Evolutionary conservation across 495 filamentous ascomycete genomes (phyloP).

Genomic region (Xylaria cubensis): DNA sequence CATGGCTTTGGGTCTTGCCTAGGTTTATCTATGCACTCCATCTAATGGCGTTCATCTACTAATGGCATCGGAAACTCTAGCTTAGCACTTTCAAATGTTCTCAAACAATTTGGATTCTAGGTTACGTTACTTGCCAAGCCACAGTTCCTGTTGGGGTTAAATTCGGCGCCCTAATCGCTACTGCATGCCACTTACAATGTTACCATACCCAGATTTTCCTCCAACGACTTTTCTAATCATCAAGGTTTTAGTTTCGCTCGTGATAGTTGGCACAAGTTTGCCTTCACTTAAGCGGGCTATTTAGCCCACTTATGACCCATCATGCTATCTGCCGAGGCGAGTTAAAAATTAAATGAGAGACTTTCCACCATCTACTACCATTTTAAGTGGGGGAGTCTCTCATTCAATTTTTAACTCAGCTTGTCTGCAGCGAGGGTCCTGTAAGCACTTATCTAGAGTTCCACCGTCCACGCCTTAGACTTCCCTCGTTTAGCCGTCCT

Average conservation of each 20-base stretch:
- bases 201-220: neutral
- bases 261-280: neutral
- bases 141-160: neutral
- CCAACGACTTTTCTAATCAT: neutral
- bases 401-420: too few relatives aligned
- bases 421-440: neutral
- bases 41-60: neutral
- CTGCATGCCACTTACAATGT: neutral
- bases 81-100: neutral
- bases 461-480: neutral
- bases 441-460: neutral
- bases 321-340: neutral
- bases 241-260: neutral
- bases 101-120: neutral
- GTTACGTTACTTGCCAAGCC: slow-evolving; percentile 13
- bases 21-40: neutral
- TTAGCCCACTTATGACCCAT: neutral
- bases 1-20: neutral
- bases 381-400: too few relatives aligned
- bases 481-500: neutral
- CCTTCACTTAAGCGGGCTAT: neutral
- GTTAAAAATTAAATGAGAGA: too few relatives aligned
- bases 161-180: neutral
- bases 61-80: neutral
- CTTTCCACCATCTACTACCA: too few relatives aligned